Conservation (phyloP, 352 stramenopile genomes). For the Peronospora destructor region DNA sequence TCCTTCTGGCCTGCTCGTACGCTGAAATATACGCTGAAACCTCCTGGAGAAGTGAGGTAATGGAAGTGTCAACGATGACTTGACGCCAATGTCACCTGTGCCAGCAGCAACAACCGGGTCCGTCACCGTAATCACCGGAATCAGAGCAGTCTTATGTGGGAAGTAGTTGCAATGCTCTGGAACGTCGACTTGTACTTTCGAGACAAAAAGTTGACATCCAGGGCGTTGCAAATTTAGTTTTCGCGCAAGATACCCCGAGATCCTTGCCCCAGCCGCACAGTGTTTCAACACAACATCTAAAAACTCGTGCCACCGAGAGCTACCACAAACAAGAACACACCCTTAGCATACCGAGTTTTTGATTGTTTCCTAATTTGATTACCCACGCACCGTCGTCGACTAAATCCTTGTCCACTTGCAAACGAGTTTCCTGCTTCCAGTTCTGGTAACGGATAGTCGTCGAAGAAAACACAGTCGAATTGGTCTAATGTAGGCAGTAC, state of each 20-base stretch:
- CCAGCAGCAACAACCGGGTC: conserved; percentile 23
- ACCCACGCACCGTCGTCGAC: conserved; percentile 11
- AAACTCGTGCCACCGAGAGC: conserved; percentile 69
- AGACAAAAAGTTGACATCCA: conserved; percentile 35
- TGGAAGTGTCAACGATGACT: neutral
- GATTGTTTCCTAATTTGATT: neutral
- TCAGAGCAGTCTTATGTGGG: conserved; percentile 45
- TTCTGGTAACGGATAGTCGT: conserved; percentile 72
- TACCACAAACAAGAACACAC: conserved; percentile 11
- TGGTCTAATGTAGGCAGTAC: conserved; percentile 38
- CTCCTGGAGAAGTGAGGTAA: conserved; percentile 13
- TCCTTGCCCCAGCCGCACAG: conserved; percentile 36
- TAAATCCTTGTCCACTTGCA: neutral
- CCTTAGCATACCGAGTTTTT: too few relatives aligned
- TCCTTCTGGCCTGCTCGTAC: neutral
- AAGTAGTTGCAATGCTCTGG: conserved; percentile 60
- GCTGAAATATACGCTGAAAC: conserved; percentile 27
- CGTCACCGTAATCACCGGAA: conserved; percentile 54
- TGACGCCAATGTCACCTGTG: neutral
- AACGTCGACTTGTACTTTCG: conserved; percentile 28
- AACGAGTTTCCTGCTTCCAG: conserved; percentile 11
- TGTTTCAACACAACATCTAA: conserved; percentile 48
- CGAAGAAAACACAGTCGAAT: conserved; percentile 81
- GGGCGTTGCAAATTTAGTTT: conserved; percentile 38
- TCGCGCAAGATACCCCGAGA: conserved; percentile 63